A percentile compares a stretch with the other conserved stretches of the same genome.
phyloP scores from a whole-genome alignment of 192 early-diverging fungal genomes.

The Mortierella hygrophila region DNA sequence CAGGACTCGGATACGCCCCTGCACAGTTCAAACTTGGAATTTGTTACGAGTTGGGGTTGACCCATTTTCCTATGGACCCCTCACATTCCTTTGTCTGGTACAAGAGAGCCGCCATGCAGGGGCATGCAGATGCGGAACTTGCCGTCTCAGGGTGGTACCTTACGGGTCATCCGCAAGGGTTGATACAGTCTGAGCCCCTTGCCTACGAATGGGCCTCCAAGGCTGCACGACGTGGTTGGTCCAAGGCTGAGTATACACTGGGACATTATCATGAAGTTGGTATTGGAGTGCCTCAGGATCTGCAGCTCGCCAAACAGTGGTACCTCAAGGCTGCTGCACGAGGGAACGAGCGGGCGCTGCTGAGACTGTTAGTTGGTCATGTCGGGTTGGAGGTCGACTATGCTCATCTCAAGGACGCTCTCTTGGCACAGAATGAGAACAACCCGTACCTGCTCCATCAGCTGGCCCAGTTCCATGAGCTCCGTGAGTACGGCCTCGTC shows the following conservation, averaged over 20 bases:
- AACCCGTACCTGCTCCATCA: conserved; percentile 51
- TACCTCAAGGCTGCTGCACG: conserved; percentile 48
- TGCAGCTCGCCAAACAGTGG: conserved; percentile 42
- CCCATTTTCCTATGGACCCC: conserved; percentile 61
- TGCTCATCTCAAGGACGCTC: conserved; percentile 47
- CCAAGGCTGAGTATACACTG: conserved; percentile 52
- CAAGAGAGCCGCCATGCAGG: conserved; percentile 69
- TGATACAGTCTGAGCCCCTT: conserved; percentile 63
- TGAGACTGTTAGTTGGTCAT: conserved; percentile 40
- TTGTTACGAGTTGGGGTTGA: conserved; percentile 68
- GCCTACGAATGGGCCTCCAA: conserved; percentile 53
- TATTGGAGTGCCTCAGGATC: conserved; percentile 42
- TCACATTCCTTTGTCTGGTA: conserved; percentile 72
- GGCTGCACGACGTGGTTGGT: conserved; percentile 42
- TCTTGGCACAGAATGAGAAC: conserved; percentile 29
- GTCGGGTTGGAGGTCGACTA: conserved; percentile 49
- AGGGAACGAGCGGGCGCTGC: conserved; percentile 43
- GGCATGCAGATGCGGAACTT: conserved; percentile 71
- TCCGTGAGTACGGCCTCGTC: conserved; percentile 40
- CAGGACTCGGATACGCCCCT: conserved; percentile 70
- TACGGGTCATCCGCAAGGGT: conserved; percentile 63
- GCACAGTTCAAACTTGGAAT: conserved; percentile 68
- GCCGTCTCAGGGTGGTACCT: conserved; percentile 73
- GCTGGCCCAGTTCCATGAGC: conserved; percentile 51
- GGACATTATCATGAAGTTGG: conserved; percentile 54